Base-by-base conservation (phyloP, 1,284 basidiomycete genomes). In the Boletus calvinii region DNA sequence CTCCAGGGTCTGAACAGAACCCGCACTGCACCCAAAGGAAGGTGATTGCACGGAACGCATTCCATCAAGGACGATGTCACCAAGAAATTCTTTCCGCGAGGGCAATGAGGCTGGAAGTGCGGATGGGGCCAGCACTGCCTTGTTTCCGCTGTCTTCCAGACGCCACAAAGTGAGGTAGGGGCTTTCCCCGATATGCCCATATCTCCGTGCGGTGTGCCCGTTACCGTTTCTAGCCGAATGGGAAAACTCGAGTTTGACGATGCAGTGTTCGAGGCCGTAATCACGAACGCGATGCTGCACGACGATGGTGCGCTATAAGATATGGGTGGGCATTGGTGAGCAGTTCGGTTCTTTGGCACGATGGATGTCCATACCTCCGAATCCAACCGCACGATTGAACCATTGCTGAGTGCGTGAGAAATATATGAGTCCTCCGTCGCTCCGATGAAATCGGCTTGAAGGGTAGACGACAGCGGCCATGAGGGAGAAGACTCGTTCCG, bases 401-500 rank as follows among this genome's bases (percentile, higher is more conserved):
- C 46, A 31, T 62, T 62, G 8, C 10, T 34, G 26, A 62, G 50
- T 13, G 39, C 43, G 5, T 49, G 57, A 24, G 53, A 44, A 30
- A 62, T 13, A 22, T 46, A 15, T 3, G 34, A 1, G 2, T 38
- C 60, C n/a, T 60, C 63, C 7, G 57, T 62, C 3, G 52, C 48
- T 13, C 53, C 61, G 15, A 62, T n/a, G 30, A 62, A 62, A 43
- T 66, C 62, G 0, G 62, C 59, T 18, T 60, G 48, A 50, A 52
- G 52, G 12, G n/a, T 61, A 13, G 62, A 59, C 9, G 55, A 59
- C 24, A 63, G 53, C 8, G 62, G 62, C 64, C 62, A 63, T 11
- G 44, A 65, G 13, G 60, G 62, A 4, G 62, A 66, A n/a, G 62
- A 64, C 17, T 55, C 54, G 17, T 63, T 66, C 15, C 62, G 62